Evolutionary conservation across 2,329 filamentous ascomycete genomes (phyloP), one percentile per base, ranked within the genome.

Genomic region (Epichloe festucae): DNA sequence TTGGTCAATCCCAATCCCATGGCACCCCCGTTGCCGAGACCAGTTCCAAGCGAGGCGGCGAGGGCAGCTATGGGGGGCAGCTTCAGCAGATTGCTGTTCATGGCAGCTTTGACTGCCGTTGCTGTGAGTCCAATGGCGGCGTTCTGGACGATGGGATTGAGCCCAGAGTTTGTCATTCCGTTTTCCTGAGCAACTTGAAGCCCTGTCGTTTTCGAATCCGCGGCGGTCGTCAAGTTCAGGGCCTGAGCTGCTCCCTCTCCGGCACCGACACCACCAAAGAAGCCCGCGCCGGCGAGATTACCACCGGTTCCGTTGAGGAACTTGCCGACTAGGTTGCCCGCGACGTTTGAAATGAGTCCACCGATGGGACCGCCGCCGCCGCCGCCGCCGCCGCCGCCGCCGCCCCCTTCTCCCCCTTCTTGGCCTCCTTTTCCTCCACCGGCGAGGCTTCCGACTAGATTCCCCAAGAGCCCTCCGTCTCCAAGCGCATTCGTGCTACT

Each of bases 141-240:
- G 46, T 61, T 64, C 49, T 64, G 59, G 45, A 67, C 55, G 3
- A 58, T 53, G 0, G 62, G 59, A 50, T 65, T 65, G 19, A 67
- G 54, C 15, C 63, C 62, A 8, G 58, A 60, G 11, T 56, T 58
- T 10, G 59, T 47, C 58, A 63, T 59, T n/a, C 57, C 56, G 54
- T 64, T 66, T 19, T 62, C 58, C 15, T 58, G 49, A 1, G 59
- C 59, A 3, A 62, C 59, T 50, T 55, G 56, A 15, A 56, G 53
- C 2, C 54, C 58, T 5, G 55, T 38, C 5, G 48, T 17, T 36
- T 53, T 58, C 19, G 55, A 53, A 27, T 45, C 50, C 2, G 50
- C 50, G 4, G 52, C 45, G 1, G 59, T 46, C 2, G 56, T 54
- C 23, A 63, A 49, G 39, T 58, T 55, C 7, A 63, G 55, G 2